Conservation (phyloP, 2,329 filamentous ascomycete species). For the Clarireedia paspali region DNA sequence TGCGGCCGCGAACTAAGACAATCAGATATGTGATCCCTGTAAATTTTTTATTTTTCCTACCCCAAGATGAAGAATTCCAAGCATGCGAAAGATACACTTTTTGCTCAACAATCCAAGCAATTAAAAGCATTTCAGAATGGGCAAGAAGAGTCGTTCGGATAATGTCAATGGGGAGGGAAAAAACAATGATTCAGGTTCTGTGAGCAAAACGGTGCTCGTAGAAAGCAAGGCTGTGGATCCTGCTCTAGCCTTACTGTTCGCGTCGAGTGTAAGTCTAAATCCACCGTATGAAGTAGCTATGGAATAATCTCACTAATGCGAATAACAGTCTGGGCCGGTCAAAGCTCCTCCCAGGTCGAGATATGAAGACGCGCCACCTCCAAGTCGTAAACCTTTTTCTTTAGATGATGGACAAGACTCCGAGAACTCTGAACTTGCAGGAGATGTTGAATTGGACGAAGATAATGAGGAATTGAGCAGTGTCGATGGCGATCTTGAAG, state of each 20-base stretch:
- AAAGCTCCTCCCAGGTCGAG: constrained; percentile 28
- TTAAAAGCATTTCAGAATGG: constrained; percentile 19
- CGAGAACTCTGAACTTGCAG: constrained; percentile 12
- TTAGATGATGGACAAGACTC: constrained; percentile 19
- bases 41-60: constrained; percentile 7
- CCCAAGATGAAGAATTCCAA: not conserved
- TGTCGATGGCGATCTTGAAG: constrained; percentile 30
- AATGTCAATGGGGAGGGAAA: constrained; percentile 9
- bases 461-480: constrained; percentile 32
- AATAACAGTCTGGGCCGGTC: constrained; percentile 30
- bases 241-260: constrained; percentile 61
- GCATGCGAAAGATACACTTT: not conserved
- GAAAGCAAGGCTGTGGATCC: constrained; percentile 54
- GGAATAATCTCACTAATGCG: not conserved
- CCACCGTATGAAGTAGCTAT: not conserved
- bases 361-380: constrained; percentile 30
- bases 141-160: constrained; percentile 25
- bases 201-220: constrained; percentile 27
- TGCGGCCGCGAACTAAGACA: no score
- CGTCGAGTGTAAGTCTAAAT: constrained; percentile 55
- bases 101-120: not conserved
- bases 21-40: not conserved
- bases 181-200: constrained; percentile 14
- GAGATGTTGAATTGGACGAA: constrained; percentile 31
- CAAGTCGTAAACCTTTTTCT: constrained; percentile 9